Evolutionary conservation across 306 rosid genomes (phyloP), one percentile per base, ranked within the genome.

Genomic region (Cajanus cajan): DNA sequence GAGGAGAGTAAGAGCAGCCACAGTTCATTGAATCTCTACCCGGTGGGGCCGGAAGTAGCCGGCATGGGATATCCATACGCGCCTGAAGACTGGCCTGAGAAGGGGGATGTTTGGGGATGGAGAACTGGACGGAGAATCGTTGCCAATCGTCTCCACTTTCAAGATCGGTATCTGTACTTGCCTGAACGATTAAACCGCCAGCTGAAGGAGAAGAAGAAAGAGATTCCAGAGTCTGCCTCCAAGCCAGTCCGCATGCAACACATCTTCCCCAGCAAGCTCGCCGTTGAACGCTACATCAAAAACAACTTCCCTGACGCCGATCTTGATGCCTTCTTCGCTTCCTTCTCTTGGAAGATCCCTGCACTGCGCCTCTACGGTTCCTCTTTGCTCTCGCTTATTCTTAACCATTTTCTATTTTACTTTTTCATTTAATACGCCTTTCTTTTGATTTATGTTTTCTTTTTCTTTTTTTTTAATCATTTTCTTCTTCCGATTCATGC

Each of bases 1-100:
- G n/a, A n/a, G n/a, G n/a, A n/a, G n/a, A n/a, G n/a, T n/a, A n/a
- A n/a, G n/a, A n/a, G n/a, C n/a, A n/a, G n/a, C n/a, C n/a, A n/a
- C n/a, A n/a, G n/a, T n/a, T n/a, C n/a, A n/a, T n/a, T n/a, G 24
- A 36, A 24, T 22, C 71, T 86, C 0, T 71, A 43, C 50, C 88
- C 79, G 4, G 92, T 81, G 51, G 59, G 57, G 0, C 81, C 83
- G 0, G 90, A 90, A 4, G 83, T 44, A 18, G 40, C 84, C 14
- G 99, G 99, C 19, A 89, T 86, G 70, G 99, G 98, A 5, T 43
- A 84, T 63, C 99, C 99, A 2, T 95, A 88, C 58, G 99, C 98
- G 57, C 99, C 99, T 19, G 86, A 80, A 67, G 86, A 91, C 85
- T 95, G 90, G 90, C 99, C 99, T 1, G 83, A 90, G 8, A 78